A percentile compares a stretch with the other conserved stretches of the same genome.
Conservation (phyloP, 2,329 filamentous ascomycete species). For the Aspergillus puulaauensis region DNA sequence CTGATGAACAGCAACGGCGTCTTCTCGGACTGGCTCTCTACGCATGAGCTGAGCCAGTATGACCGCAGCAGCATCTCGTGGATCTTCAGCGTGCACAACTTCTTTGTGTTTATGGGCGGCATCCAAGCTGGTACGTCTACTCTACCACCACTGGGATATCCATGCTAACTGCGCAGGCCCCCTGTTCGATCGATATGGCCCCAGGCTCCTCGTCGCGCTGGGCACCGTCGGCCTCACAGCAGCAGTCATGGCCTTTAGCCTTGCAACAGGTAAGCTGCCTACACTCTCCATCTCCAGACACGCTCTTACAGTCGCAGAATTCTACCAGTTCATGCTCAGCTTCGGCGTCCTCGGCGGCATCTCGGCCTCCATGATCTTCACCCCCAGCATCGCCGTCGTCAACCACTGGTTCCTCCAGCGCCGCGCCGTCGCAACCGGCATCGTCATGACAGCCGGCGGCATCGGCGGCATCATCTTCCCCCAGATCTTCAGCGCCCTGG, state of each 20-base stretch:
- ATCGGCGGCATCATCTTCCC: slow-evolving; percentile 36
- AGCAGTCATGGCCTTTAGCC: not conserved
- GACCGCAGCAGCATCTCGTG: too few species aligned
- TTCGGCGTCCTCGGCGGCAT: slow-evolving; percentile 41
- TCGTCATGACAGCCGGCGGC: slow-evolving; percentile 33
- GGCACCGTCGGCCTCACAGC: not conserved
- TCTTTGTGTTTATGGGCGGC: too few species aligned
- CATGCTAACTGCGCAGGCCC: not conserved
- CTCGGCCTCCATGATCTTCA: slow-evolving; percentile 39
- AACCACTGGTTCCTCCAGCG: slow-evolving; percentile 37
- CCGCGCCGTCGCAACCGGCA: slow-evolving; percentile 34
- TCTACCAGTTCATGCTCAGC: slow-evolving; percentile 45
- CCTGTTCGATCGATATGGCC: not conserved
- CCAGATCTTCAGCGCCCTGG: slow-evolving; percentile 28
- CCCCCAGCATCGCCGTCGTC: slow-evolving; percentile 21
- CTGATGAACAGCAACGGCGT: slow-evolving; percentile 34
- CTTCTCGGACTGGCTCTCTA: slow-evolving; percentile 2
- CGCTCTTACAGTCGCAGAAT: slow-evolving; percentile 22
- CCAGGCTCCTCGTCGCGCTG: not conserved
- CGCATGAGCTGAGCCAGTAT: too few species aligned
- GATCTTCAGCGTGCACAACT: too few species aligned
- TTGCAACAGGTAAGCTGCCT: not conserved
- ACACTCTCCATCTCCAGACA: not conserved
- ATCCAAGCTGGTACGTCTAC: too few species aligned
- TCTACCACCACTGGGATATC: too few species aligned